phyloP scores from a whole-genome alignment of 1,284 basidiomycete species.

The Melanopsichium pennsylvanicum region DNA sequence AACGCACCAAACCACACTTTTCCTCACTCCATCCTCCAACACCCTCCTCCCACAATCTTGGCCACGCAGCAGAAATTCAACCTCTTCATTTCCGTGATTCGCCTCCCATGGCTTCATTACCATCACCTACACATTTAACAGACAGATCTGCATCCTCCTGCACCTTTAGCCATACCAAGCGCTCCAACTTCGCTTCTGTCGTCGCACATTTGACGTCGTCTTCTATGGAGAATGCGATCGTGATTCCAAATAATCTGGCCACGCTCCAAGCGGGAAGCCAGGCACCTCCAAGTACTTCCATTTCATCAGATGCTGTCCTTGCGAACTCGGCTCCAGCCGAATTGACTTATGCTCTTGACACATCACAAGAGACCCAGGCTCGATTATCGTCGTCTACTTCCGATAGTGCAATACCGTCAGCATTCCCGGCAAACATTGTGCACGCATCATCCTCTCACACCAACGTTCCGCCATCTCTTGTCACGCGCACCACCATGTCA shows the following conservation, averaged over 20 bases:
- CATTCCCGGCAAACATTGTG: no score
- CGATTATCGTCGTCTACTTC: no score
- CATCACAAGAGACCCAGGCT: no score
- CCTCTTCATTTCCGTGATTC: neutral
- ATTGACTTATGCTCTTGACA: neutral
- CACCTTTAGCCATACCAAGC: constrained; percentile 10
- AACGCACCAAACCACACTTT: neutral
- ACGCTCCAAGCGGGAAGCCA: neutral
- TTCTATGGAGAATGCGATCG: neutral
- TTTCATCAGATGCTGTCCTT: neutral
- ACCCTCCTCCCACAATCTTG: neutral
- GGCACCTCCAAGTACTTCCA: neutral
- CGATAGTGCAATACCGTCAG: no score
- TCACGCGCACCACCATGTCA: constrained; percentile 1
- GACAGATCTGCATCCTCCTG: constrained; percentile 17
- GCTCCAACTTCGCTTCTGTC: constrained; percentile 7
- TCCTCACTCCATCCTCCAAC: neutral
- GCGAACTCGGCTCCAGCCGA: neutral
- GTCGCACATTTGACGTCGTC: neutral
- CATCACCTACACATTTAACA: constrained; percentile 6
- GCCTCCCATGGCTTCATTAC: constrained; percentile 5
- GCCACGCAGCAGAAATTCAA: neutral
- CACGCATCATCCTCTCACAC: neutral
- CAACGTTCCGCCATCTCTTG: neutral
- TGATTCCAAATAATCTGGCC: neutral